A percentile compares a stretch with the other conserved stretches of the same genome.
Conservation (phyloP, 169 alveolate species). For the Amoebophrya sp. region DNA sequence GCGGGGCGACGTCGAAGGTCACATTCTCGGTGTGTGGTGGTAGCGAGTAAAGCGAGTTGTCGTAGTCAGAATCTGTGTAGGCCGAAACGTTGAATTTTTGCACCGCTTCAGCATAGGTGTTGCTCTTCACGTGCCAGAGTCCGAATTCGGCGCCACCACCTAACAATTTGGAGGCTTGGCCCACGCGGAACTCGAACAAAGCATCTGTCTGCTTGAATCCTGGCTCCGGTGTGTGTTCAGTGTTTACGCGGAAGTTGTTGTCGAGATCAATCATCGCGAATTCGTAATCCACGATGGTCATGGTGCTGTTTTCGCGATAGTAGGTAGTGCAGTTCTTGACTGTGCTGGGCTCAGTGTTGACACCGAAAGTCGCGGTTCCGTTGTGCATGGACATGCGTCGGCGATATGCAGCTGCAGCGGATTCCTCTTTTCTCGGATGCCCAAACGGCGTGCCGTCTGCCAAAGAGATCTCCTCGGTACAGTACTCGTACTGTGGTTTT, state of each 20-base stretch:
- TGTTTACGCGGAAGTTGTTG: not conserved
- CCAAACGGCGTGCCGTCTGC: too few species aligned
- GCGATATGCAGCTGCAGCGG: too few species aligned
- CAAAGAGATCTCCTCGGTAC: not conserved
- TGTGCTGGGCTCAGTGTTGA: not conserved
- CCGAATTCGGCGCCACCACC: not conserved
- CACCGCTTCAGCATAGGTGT: slow-evolving; percentile 9
- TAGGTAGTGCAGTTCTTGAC: not conserved
- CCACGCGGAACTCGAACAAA: not conserved
- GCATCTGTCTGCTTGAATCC: not conserved
- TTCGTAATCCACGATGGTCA: not conserved
- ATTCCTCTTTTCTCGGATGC: too few species aligned
- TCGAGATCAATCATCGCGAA: not conserved
- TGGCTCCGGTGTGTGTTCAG: not conserved
- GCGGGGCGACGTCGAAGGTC: slow-evolving; percentile 6
- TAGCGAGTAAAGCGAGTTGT: not conserved
- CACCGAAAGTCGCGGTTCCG: not conserved
- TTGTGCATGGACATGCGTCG: too few species aligned
- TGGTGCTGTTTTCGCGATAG: not conserved
- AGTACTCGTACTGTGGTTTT: not conserved
- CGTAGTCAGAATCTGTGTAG: not conserved
- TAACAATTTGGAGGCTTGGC: not conserved
- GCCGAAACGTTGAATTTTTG: not conserved
- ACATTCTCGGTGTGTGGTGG: not conserved
- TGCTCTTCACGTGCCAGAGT: not conserved